A percentile compares a stretch with the other conserved stretches of the same genome.
Evolutionary conservation across 2,329 filamentous ascomycete genomes (phyloP).

Genomic region (Pseudogymnoascus sp.): DNA sequence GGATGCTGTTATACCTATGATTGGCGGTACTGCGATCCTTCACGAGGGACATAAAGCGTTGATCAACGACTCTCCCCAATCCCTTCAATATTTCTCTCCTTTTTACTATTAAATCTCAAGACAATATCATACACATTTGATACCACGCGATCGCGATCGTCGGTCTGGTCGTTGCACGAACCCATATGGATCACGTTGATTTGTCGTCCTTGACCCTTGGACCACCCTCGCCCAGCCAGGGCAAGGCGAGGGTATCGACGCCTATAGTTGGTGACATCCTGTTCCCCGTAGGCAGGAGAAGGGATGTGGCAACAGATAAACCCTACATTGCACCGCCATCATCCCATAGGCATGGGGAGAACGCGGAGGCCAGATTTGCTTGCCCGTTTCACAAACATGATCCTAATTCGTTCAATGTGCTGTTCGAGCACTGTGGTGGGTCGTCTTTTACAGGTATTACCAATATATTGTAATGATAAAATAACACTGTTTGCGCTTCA

Average conservation of each 20-base stretch:
- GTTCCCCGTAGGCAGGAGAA: neutral
- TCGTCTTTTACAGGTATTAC: constrained; percentile 15
- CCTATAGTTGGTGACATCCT: neutral
- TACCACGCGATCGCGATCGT: neutral
- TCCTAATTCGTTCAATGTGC: constrained; percentile 15
- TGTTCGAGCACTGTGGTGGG: neutral
- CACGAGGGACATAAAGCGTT: neutral
- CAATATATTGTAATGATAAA: constrained; percentile 19
- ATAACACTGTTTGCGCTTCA: constrained; percentile 6
- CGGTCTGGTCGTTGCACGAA: neutral
- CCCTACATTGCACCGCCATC: neutral
- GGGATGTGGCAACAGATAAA: neutral
- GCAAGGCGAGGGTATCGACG: neutral
- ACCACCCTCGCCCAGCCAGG: neutral
- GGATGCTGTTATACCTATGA: neutral
- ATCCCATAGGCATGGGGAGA: neutral
- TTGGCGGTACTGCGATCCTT: neutral
- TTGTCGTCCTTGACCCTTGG: neutral
- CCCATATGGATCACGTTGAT: neutral
- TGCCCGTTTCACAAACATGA: constrained; percentile 22
- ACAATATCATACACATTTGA: neutral
- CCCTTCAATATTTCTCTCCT: neutral
- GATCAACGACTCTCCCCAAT: neutral
- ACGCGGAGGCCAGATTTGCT: constrained; percentile 12
- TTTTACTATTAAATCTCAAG: neutral